phyloP scores from a whole-genome alignment of 768 basidiomycete species.

The Boletus rubroflammeus region DNA sequence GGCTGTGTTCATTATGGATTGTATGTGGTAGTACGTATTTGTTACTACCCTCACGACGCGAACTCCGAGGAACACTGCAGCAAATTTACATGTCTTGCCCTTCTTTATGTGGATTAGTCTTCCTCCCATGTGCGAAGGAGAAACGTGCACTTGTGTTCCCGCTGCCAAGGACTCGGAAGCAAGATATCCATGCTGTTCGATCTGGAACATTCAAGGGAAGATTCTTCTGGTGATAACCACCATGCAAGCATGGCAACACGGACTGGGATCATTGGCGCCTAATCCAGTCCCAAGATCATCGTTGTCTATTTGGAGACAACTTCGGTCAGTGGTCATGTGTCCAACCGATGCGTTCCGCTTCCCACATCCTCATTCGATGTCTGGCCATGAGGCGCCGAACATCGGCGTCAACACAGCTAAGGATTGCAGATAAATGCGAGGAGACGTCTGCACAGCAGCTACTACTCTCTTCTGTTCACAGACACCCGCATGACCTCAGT shows the following conservation, averaged over 20 bases:
- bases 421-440: conserved; percentile 12
- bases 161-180: neutral
- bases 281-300: neutral
- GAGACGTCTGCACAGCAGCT: conserved; percentile 3
- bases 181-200: neutral
- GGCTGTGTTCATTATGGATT: too few relatives aligned
- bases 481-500: conserved; percentile 14
- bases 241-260: too few relatives aligned
- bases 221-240: conserved; percentile 12
- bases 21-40: neutral
- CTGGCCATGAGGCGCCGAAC: neutral
- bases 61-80: neutral
- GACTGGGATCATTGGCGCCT: neutral
- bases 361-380: conserved; percentile 6
- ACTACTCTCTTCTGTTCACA: neutral
- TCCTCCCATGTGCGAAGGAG: neutral
- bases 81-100: neutral
- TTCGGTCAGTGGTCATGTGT: neutral
- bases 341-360: neutral
- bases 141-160: neutral
- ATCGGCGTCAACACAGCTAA: conserved; percentile 3
- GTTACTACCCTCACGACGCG: neutral
- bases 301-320: neutral
- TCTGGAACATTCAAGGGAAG: neutral
- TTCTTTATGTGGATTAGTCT: neutral